Percentiles rank a stretch among this genome's conserved stretches.
These are phyloP conservation scores for Leccinum variicolor DNA, from an alignment of 768 basidiomycete genomes.

Conservation along the genomic window DNA sequence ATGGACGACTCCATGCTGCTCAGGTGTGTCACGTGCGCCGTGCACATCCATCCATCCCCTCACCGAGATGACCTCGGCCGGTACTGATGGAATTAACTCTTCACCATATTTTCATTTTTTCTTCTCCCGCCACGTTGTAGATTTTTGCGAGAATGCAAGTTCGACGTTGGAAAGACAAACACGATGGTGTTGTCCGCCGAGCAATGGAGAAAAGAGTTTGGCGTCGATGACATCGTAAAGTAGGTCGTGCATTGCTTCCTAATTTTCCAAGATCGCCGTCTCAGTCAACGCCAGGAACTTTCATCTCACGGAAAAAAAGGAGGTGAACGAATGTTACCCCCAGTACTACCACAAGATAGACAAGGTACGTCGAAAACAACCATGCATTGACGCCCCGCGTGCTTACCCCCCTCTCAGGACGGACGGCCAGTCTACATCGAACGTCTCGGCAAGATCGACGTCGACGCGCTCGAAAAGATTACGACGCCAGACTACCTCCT, in stretches of 20 bases:
- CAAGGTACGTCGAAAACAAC: conserved; percentile 49
- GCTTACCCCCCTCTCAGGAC: conserved; percentile 51
- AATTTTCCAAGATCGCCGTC: too few relatives aligned
- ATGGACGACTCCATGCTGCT: conserved; percentile 73
- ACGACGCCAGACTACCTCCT: conserved; percentile 88
- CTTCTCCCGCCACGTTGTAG: conserved; percentile 34
- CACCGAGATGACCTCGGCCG: conserved; percentile 8
- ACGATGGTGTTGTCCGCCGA: conserved; percentile 79
- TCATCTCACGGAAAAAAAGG: conserved; percentile 76
- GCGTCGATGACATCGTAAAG: conserved; percentile 71
- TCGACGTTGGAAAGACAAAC: conserved; percentile 80
- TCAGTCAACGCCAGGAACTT: conserved; percentile 54
- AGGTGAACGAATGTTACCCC: conserved; percentile 91
- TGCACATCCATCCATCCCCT: conserved; percentile 21
- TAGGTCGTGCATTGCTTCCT: conserved; percentile 32
- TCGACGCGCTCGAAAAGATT: conserved; percentile 72
- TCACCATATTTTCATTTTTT: neutral
- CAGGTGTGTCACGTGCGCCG: conserved; percentile 31
- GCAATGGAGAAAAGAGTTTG: conserved; percentile 86
- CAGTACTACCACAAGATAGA: conserved; percentile 96
- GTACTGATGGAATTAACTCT: neutral
- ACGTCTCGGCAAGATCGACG: conserved; percentile 85
- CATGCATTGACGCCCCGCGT: neutral
- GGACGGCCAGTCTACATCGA: conserved; percentile 96
- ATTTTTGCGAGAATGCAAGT: conserved; percentile 91